These are phyloP conservation scores for Phytopythium chamaehyphon DNA, from an alignment of 352 stramenopile species.

Conservation along the genomic window DNA sequence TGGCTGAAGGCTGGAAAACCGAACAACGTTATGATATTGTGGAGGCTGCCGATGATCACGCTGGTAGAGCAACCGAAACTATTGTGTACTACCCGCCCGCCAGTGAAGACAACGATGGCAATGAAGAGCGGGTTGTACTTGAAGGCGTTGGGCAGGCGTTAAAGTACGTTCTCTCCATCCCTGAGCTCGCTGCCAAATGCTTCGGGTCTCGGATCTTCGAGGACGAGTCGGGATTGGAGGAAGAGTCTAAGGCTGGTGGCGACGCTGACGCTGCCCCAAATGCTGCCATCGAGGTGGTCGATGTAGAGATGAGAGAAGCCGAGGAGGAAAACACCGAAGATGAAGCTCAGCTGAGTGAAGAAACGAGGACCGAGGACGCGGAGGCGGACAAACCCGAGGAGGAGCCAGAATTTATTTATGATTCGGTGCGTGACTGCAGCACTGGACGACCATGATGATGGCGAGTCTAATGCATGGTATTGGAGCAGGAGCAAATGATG, in stretches of 20 bases:
- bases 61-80: conserved; percentile 30
- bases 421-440: conserved; percentile 74
- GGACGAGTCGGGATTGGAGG: background rate
- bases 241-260: conserved; percentile 7
- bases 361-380: conserved; percentile 1
- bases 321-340: conserved; percentile 7
- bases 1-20: conserved; percentile 65
- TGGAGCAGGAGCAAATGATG: conserved; percentile 47
- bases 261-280: conserved; percentile 21
- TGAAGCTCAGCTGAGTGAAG: conserved; percentile 3
- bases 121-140: conserved; percentile 20
- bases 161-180: conserved; percentile 48
- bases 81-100: conserved; percentile 30
- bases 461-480: conserved; percentile 1
- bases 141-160: conserved; percentile 56
- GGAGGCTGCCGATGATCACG: conserved; percentile 35
- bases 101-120: conserved; percentile 12
- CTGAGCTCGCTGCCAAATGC: conserved; percentile 47
- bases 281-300: conserved; percentile 11
- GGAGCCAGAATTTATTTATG: conserved; percentile 67
- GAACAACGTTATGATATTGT: conserved; percentile 48
- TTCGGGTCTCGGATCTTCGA: conserved; percentile 67
- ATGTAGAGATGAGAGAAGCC: background rate
- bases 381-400: conserved; percentile 17
- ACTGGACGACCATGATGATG: background rate